Conservation (phyloP, 1,284 basidiomycete species). For the Irpex lacteus region DNA sequence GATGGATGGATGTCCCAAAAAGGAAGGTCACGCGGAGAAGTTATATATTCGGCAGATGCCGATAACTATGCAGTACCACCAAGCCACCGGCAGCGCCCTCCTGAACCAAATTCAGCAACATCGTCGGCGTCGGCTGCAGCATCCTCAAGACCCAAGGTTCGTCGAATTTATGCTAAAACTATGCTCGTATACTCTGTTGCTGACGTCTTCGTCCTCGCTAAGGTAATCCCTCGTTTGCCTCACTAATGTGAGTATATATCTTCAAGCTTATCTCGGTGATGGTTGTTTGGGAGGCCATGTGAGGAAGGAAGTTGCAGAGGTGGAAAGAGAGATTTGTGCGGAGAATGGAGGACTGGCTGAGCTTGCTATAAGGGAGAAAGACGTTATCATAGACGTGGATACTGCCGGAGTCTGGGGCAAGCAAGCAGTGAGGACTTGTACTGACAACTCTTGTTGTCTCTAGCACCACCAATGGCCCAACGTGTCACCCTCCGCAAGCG, state of each 20-base stretch:
- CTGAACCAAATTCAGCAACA: constrained; percentile 19
- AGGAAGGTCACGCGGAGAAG: constrained; percentile 2
- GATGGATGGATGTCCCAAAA: neutral
- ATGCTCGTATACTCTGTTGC: constrained; percentile 14
- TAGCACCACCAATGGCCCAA: constrained; percentile 80
- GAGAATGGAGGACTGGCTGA: neutral
- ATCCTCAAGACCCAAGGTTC: constrained; percentile 35
- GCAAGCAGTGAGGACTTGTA: constrained; percentile 15
- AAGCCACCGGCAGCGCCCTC: constrained; percentile 24
- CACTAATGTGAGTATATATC: constrained; percentile 22
- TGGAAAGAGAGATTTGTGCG: neutral
- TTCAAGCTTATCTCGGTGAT: neutral
- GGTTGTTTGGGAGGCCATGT: neutral
- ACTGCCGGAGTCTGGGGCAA: neutral
- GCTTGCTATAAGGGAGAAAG: neutral
- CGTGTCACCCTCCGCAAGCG: constrained; percentile 99
- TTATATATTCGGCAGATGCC: constrained; percentile 22
- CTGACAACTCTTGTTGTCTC: constrained; percentile 13
- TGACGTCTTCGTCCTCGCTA: constrained; percentile 7
- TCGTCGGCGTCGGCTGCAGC: constrained; percentile 32
- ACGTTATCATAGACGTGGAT: neutral
- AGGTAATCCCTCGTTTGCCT: constrained; percentile 17
- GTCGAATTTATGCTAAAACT: constrained; percentile 15
- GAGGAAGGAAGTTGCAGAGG: neutral
- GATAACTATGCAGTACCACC: constrained; percentile 26